phyloP scores from a whole-genome alignment of 1,139 yeast species.

The Saccharomyces hybrid region DNA sequence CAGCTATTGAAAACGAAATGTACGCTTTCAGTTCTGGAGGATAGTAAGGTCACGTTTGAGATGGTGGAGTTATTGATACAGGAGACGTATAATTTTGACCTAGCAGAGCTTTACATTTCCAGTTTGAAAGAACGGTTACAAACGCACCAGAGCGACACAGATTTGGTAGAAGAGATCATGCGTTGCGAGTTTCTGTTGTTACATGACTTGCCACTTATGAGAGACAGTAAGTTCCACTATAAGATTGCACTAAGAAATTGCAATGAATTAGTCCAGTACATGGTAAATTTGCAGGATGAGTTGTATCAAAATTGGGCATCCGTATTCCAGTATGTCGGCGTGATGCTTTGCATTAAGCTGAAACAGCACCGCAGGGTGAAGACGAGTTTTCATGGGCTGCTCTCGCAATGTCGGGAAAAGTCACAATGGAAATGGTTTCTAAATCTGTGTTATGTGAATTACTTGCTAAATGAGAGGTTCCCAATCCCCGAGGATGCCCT shows the following conservation, averaged over 20 bases:
- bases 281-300: conserved; percentile 4
- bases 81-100: conserved; percentile 24
- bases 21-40: conserved; percentile 23
- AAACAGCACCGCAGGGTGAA: conserved; percentile 9
- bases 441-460: conserved; percentile 5
- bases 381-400: conserved; percentile 7
- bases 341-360: conserved; percentile 8
- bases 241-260: conserved; percentile 23
- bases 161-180: conserved; percentile 16
- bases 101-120: conserved; percentile 26
- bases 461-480: conserved; percentile 14
- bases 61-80: conserved; percentile 19
- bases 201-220: conserved; percentile 17
- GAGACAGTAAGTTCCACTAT: conserved; percentile 14
- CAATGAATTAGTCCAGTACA: conserved; percentile 12
- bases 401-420: neutral
- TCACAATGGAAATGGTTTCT: conserved; percentile 7
- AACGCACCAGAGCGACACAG: conserved; percentile 12
- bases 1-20: conserved; percentile 14
- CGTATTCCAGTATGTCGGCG: conserved; percentile 16
- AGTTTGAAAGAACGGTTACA: conserved; percentile 20
- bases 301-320: conserved; percentile 12
- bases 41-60: conserved; percentile 18
- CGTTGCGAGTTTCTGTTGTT: conserved; percentile 19
- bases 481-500: conserved; percentile 8